phyloP scores from a whole-genome alignment of 78 protist genomes.

The Tieghemostelium lacteum region DNA sequence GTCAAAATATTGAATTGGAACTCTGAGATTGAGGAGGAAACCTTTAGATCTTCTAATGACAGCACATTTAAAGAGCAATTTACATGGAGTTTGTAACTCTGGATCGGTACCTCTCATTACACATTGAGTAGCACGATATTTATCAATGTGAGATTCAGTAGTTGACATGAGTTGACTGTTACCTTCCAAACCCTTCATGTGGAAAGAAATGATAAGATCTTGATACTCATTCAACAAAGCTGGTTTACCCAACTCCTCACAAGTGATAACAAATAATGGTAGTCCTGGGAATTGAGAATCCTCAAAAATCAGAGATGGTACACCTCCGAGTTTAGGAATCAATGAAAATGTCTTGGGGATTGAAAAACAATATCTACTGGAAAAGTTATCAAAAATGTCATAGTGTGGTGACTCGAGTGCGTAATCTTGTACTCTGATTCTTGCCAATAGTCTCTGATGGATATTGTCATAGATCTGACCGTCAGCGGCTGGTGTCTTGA shows the following conservation, averaged over 20 bases:
- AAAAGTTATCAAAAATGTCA: slow-evolving; percentile 9
- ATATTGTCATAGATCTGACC: not conserved
- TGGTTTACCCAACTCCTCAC: slow-evolving; percentile 38
- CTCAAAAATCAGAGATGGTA: not conserved
- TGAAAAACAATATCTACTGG: not conserved
- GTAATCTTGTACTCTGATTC: not conserved
- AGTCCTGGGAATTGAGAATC: not conserved
- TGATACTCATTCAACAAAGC: slow-evolving; percentile 9
- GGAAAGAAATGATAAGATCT: not conserved
- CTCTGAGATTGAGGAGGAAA: slow-evolving; percentile 34
- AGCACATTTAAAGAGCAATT: slow-evolving; percentile 39
- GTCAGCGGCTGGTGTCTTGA: not conserved
- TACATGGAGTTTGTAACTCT: slow-evolving; percentile 2
- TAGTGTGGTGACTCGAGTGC: slow-evolving; percentile 4
- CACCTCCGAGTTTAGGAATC: not conserved
- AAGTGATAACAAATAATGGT: slow-evolving; percentile 35
- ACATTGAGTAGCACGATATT: slow-evolving; percentile 12
- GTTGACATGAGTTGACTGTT: not conserved
- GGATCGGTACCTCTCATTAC: slow-evolving; percentile 28
- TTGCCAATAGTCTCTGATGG: not conserved
- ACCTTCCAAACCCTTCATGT: not conserved
- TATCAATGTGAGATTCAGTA: not conserved
- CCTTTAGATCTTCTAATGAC: slow-evolving; percentile 46
- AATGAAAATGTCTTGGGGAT: slow-evolving; percentile 18
- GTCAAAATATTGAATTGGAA: not conserved